Evolutionary conservation across 495 filamentous ascomycete genomes (phyloP), one percentile per base, ranked within the genome.

Genomic region (Chaetomium cochliodes): DNA sequence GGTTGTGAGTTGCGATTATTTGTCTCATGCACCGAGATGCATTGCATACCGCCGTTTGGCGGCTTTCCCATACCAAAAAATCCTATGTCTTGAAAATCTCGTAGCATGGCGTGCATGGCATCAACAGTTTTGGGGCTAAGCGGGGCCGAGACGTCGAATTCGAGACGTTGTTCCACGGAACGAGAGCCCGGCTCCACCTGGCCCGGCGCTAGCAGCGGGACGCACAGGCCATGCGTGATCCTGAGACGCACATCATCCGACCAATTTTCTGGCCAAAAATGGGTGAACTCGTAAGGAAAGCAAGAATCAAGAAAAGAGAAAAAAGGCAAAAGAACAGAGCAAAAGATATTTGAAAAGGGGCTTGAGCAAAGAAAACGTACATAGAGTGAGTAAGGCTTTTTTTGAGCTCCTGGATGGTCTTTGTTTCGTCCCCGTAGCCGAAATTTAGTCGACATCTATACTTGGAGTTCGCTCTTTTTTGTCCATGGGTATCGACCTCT

Each of bases 221-320:
- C 65, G 65, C 65, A 63, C 65, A 44, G 65, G 54, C 65, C 65
- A 67, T 46, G 65, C 22, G 52, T 63, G 51, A 63, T 62, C 49
- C 9, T 26, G 52, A 58, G 53, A 65, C 57, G 63, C 58, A 30
- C 63, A 61, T 62, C 58, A 51, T 52, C 58, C 42, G 20, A 18
- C 28, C 28, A 3, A 30, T 30, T 30, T n/a, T n/a, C n/a, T n/a
- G n/a, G n/a, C n/a, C n/a, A n/a, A n/a, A n/a, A n/a, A n/a, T n/a
- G n/a, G n/a, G n/a, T n/a, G n/a, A n/a, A n/a, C n/a, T n/a, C n/a
- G n/a, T n/a, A n/a, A n/a, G n/a, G n/a, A n/a, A n/a, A n/a, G n/a
- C n/a, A n/a, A n/a, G n/a, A n/a, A n/a, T n/a, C n/a, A n/a, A n/a
- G n/a, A n/a, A n/a, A n/a, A n/a, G n/a, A n/a, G n/a, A n/a, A n/a